A percentile compares a stretch with the other conserved stretches of the same genome.
Conservation (phyloP, 805 yeast species). For the Candida dajiaensis region DNA sequence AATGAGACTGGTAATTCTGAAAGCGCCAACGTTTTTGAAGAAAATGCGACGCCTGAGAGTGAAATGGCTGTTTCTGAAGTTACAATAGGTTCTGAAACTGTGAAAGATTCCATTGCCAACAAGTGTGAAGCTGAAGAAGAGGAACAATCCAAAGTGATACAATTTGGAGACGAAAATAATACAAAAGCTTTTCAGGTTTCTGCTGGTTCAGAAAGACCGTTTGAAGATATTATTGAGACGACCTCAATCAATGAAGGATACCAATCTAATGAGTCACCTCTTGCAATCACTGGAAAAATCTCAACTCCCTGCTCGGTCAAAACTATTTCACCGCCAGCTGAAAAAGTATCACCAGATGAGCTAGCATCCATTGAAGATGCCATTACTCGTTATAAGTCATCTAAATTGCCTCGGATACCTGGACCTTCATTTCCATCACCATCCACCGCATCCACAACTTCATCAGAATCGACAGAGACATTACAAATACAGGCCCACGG, state of each 20-base stretch:
- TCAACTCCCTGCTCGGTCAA: background rate
- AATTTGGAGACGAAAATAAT: background rate
- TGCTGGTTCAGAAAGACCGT: too few relatives aligned
- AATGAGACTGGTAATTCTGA: background rate
- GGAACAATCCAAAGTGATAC: background rate
- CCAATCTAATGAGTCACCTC: background rate
- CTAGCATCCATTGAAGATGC: background rate
- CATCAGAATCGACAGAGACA: background rate
- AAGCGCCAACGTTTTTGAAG: background rate
- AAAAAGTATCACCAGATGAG: background rate
- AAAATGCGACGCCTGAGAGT: background rate
- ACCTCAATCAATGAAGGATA: background rate
- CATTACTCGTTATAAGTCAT: background rate
- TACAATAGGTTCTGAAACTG: background rate
- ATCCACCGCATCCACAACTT: background rate
- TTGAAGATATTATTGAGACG: background rate
- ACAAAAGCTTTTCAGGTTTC: too few relatives aligned
- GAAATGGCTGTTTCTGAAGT: background rate
- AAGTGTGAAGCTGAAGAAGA: background rate
- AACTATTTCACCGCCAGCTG: background rate
- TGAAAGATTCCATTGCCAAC: background rate
- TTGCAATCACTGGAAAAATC: background rate
- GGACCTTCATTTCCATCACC: background rate
- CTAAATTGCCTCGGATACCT: constrained; percentile 1
- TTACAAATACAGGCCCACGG: background rate